phyloP scores from a whole-genome alignment of 768 basidiomycete genomes.

The Russula sp. region DNA sequence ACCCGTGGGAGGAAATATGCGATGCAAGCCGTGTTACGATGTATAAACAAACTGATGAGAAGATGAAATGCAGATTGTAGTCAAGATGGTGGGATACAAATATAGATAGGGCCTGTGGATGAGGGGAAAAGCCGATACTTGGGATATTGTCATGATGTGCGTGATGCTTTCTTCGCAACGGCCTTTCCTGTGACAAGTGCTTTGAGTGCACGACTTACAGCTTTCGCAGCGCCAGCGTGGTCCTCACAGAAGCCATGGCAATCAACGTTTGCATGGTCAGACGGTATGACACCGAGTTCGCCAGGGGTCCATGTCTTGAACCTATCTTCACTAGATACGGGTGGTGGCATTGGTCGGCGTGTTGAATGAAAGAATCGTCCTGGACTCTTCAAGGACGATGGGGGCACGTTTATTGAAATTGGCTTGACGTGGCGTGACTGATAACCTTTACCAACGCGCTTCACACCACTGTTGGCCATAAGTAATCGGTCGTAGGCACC shows the following conservation, averaged over 20 bases:
- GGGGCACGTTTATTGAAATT: slow-evolving; percentile 32
- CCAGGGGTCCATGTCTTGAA: slow-evolving; percentile 49
- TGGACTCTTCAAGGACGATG: slow-evolving; percentile 32
- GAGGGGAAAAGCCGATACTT: neutral
- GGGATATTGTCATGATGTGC: slow-evolving; percentile 6
- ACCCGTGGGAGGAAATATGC: slow-evolving; percentile 4
- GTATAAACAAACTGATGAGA: slow-evolving; percentile 20
- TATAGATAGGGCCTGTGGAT: neutral
- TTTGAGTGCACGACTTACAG: slow-evolving; percentile 71
- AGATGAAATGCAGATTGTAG: slow-evolving; percentile 1
- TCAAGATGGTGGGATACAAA: neutral
- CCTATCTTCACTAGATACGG: slow-evolving; percentile 58
- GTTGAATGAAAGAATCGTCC: slow-evolving; percentile 44
- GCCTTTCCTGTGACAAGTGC: slow-evolving; percentile 69
- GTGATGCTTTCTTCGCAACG: slow-evolving; percentile 49
- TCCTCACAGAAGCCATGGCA: slow-evolving; percentile 9
- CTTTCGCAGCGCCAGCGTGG: slow-evolving; percentile 47
- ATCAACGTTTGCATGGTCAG: neutral
- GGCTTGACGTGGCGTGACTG: slow-evolving; percentile 63
- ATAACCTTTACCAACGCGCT: slow-evolving; percentile 76
- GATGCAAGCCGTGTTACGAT: slow-evolving; percentile 18
- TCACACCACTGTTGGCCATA: slow-evolving; percentile 79
- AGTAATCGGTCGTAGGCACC: slow-evolving; percentile 79
- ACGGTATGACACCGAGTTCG: slow-evolving; percentile 56
- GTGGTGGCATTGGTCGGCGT: slow-evolving; percentile 63